These are phyloP conservation scores for Teratosphaeria gauchensis DNA, from an alignment of 2,329 filamentous ascomycete genomes.

Conservation along the genomic window DNA sequence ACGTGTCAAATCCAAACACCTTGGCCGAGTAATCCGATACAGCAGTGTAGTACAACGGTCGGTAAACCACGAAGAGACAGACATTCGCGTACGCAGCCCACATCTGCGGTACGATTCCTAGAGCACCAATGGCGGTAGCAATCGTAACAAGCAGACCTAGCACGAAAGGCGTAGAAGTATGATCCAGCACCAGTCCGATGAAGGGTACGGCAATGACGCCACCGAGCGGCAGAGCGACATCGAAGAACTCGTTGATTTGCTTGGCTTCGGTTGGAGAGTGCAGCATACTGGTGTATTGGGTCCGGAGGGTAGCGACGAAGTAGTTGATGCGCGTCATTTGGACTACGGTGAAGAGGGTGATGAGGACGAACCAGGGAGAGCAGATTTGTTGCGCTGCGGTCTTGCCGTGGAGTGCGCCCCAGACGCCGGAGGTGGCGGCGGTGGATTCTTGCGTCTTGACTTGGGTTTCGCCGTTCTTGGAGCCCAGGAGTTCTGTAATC, in stretches of 20 bases:
- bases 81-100: slow-evolving; percentile 70
- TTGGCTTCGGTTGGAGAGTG: slow-evolving; percentile 51
- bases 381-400: slow-evolving; percentile 62
- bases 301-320: slow-evolving; percentile 75
- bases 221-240: slow-evolving; percentile 68
- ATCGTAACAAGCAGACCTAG: slow-evolving; percentile 59
- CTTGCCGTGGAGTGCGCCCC: slow-evolving; percentile 72
- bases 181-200: slow-evolving; percentile 71
- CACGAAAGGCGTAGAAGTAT: slow-evolving; percentile 60
- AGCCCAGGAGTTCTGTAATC: slow-evolving; percentile 64
- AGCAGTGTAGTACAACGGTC: slow-evolving; percentile 82
- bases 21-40: slow-evolving; percentile 83
- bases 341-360: slow-evolving; percentile 62
- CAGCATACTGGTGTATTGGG: slow-evolving; percentile 74
- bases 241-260: slow-evolving; percentile 73
- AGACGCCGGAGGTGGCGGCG: slow-evolving; percentile 64
- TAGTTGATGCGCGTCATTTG: slow-evolving; percentile 60
- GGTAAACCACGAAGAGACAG: slow-evolving; percentile 69
- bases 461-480: slow-evolving; percentile 25
- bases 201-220: slow-evolving; percentile 79
- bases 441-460: slow-evolving; percentile 53
- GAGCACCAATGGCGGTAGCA: slow-evolving; percentile 63
- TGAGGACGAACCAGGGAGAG: slow-evolving; percentile 75
- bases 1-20: slow-evolving; percentile 88
- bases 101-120: slow-evolving; percentile 63